phyloP scores from a whole-genome alignment of 352 stramenopile genomes.

The Globisporangium mamillatum region DNA sequence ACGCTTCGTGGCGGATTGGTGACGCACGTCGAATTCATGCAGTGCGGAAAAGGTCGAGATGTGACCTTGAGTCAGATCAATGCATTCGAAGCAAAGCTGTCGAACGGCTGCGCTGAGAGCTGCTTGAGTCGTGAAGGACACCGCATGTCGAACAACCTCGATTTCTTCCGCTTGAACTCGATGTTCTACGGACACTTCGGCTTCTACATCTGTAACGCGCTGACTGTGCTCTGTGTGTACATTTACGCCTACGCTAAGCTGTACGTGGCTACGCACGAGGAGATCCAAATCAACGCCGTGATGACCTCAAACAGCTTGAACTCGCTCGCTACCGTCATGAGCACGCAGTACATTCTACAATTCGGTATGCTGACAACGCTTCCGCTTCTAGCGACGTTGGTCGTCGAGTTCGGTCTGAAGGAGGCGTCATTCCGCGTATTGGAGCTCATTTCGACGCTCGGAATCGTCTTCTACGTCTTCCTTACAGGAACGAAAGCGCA shows the following conservation, averaged over 20 bases:
- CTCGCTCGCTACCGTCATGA: conserved; percentile 76
- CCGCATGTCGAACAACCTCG: conserved; percentile 68
- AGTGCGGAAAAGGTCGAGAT: conserved; percentile 86
- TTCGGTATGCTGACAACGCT: conserved; percentile 85
- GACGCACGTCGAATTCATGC: conserved; percentile 87
- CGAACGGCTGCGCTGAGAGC: conserved; percentile 79
- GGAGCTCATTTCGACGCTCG: conserved; percentile 73
- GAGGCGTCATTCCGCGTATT: conserved; percentile 71
- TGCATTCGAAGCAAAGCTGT: conserved; percentile 86
- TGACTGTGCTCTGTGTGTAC: conserved; percentile 87
- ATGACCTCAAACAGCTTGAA: conserved; percentile 57
- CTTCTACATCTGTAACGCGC: conserved; percentile 87
- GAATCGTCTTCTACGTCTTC: conserved; percentile 88
- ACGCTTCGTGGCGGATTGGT: conserved; percentile 77
- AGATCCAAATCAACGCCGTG: conserved; percentile 56
- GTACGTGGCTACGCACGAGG: conserved; percentile 72
- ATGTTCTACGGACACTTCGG: conserved; percentile 89
- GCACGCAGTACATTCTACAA: conserved; percentile 85
- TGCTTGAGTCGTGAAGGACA: conserved; percentile 81
- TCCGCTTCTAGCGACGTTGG: conserved; percentile 69
- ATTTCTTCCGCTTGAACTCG: conserved; percentile 86
- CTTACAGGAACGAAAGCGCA: conserved; percentile 84
- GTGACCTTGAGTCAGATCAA: conserved; percentile 89
- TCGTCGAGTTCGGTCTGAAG: conserved; percentile 80
- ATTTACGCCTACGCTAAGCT: conserved; percentile 85